These are phyloP conservation scores for Spirogloea muscicola DNA, from an alignment of 139 green algal genomes.

Conservation along the genomic window DNA sequence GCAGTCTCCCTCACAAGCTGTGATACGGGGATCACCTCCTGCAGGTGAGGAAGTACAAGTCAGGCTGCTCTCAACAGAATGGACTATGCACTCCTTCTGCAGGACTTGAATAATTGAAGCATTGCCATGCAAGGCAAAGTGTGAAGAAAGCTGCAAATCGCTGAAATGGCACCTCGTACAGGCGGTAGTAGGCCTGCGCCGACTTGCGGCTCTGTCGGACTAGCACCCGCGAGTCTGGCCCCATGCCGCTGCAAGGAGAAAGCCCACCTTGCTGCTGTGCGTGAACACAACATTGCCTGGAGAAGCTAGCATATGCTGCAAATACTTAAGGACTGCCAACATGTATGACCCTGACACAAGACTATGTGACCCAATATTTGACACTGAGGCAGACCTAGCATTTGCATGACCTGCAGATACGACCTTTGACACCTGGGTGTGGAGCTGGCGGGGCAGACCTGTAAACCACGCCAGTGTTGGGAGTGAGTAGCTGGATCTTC, in stretches of 20 bases:
- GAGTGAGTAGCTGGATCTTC: slow-evolving; percentile 87
- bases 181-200: slow-evolving; percentile 80
- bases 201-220: slow-evolving; percentile 86
- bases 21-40: slow-evolving; percentile 91
- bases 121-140: not conserved
- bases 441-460: slow-evolving; percentile 28
- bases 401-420: not conserved
- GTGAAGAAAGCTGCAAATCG: not conserved
- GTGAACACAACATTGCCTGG: not conserved
- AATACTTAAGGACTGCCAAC: not conserved
- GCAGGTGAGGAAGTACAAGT: not conserved
- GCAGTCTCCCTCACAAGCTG: slow-evolving; percentile 94
- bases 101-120: not conserved
- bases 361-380: not conserved
- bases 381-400: not conserved
- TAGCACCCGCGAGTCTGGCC: slow-evolving; percentile 92
- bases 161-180: slow-evolving; percentile 68
- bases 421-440: not conserved
- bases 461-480: slow-evolving; percentile 94
- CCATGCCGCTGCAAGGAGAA: slow-evolving; percentile 75
- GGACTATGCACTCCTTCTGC: not conserved
- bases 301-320: not conserved
- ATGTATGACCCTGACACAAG: not conserved
- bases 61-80: not conserved
- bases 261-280: not conserved